Conservation (phyloP, 1,139 yeast species). For the Pichia sp. region DNA sequence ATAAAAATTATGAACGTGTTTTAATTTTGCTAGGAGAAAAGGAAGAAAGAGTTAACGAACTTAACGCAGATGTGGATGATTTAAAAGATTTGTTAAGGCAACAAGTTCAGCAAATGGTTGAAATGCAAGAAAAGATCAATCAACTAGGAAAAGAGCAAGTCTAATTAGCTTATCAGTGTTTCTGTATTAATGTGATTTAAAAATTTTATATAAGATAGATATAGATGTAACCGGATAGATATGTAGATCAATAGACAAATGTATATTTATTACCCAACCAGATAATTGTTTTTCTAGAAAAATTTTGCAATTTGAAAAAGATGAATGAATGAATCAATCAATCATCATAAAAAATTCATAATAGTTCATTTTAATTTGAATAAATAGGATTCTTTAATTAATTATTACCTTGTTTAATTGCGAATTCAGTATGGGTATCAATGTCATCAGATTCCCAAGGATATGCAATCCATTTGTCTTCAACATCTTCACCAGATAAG, state of each 20-base stretch:
- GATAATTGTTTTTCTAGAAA: not conserved
- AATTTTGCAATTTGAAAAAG: no score
- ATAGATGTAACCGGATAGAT: no score
- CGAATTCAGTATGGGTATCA: constrained; percentile 37
- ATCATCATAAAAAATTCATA: no score
- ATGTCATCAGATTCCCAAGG: constrained; percentile 60
- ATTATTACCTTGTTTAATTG: constrained; percentile 37
- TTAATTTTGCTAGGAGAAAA: constrained; percentile 82
- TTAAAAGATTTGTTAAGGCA: constrained; percentile 72
- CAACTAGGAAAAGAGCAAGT: not conserved
- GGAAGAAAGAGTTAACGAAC: constrained; percentile 77
- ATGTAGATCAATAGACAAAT: no score
- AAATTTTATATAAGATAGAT: no score
- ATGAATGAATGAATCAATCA: no score
- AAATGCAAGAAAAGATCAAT: constrained; percentile 41
- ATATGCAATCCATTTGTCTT: constrained; percentile 56
- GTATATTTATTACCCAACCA: no score
- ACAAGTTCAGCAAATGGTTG: constrained; percentile 84
- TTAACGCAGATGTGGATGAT: constrained; percentile 83
- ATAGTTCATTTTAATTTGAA: no score
- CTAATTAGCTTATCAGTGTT: not conserved
- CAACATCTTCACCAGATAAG: constrained; percentile 46
- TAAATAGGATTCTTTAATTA: constrained; percentile 1
- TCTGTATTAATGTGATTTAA: not conserved
- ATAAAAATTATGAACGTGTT: constrained; percentile 51